Evolutionary conservation across 768 basidiomycete species (phyloP).

Genomic region (Russula dissimulans): DNA sequence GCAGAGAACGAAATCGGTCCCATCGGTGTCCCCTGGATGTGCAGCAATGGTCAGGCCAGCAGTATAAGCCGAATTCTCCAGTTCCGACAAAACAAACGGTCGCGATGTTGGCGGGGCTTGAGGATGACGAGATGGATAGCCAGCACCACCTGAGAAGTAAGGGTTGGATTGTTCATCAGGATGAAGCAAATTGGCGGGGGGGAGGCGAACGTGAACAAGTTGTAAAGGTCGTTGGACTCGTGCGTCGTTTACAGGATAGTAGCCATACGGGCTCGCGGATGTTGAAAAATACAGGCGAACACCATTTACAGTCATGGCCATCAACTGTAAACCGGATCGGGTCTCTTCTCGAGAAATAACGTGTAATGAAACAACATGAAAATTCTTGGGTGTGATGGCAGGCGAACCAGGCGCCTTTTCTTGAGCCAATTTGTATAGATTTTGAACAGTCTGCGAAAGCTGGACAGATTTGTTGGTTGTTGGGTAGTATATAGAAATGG

Average conservation of each 20-base stretch:
- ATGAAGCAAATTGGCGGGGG: constrained; percentile 66
- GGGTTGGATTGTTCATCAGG: constrained; percentile 58
- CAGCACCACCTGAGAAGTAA: constrained; percentile 36
- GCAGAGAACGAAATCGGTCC: constrained; percentile 67
- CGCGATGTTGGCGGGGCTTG: constrained; percentile 40
- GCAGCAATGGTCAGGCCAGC: constrained; percentile 60
- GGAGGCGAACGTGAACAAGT: constrained; percentile 70
- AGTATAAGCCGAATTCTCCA: constrained; percentile 57
- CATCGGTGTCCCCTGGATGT: constrained; percentile 68
- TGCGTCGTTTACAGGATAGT: constrained; percentile 33
- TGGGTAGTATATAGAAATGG: constrained; percentile 60
- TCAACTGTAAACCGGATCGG: constrained; percentile 58
- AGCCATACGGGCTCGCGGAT: constrained; percentile 37
- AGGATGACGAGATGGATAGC: constrained; percentile 39
- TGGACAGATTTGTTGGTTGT: constrained; percentile 57
- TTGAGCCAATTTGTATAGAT: constrained; percentile 64
- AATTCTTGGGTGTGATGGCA: constrained; percentile 56
- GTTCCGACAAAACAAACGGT: constrained; percentile 46
- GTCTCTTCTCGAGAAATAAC: constrained; percentile 59
- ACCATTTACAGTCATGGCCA: constrained; percentile 76
- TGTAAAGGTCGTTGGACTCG: constrained; percentile 41
- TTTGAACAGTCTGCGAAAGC: constrained; percentile 65
- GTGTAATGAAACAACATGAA: constrained; percentile 64
- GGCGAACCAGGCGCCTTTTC: constrained; percentile 77
- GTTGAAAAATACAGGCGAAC: constrained; percentile 78